phyloP scores from a whole-genome alignment of 2,329 filamentous ascomycete genomes.

The Verticillium zaregamsianum region DNA sequence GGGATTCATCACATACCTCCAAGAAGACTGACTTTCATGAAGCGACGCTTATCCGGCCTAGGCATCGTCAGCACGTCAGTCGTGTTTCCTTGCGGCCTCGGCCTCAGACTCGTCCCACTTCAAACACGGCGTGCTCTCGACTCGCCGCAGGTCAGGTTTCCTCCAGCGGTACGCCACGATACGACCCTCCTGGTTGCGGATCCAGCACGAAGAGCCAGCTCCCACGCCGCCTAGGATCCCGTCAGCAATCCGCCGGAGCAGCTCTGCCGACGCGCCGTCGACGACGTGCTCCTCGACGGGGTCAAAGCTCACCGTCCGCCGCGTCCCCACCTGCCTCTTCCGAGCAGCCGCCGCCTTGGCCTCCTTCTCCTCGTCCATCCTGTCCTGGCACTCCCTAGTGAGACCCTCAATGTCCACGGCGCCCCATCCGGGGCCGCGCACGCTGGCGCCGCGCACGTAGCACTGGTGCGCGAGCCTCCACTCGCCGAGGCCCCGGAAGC shows the following conservation, averaged over 20 bases:
- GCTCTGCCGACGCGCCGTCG: background rate
- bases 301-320: background rate
- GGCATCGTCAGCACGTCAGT: background rate
- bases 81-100: background rate
- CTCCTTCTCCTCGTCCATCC: constrained; percentile 1
- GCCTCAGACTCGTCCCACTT: background rate
- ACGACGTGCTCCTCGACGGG: background rate
- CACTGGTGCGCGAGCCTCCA: constrained; percentile 16
- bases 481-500: constrained; percentile 14
- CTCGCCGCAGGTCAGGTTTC: background rate
- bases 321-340: background rate
- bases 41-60: background rate
- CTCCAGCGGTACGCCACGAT: background rate
- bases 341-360: background rate
- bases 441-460: constrained; percentile 16
- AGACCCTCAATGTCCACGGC: constrained; percentile 6
- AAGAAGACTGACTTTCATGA: background rate
- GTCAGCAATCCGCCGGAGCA: background rate
- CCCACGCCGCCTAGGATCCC: background rate
- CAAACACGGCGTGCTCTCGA: background rate
- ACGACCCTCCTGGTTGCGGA: background rate
- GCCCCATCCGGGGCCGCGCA: constrained; percentile 6
- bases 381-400: constrained; percentile 7
- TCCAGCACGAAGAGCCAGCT: background rate
- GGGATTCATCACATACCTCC: background rate